Percentiles rank a stretch among this genome's conserved stretches.
phyloP scores from a whole-genome alignment of 495 filamentous ascomycete species.

The Hypoxylon cercidicola region DNA sequence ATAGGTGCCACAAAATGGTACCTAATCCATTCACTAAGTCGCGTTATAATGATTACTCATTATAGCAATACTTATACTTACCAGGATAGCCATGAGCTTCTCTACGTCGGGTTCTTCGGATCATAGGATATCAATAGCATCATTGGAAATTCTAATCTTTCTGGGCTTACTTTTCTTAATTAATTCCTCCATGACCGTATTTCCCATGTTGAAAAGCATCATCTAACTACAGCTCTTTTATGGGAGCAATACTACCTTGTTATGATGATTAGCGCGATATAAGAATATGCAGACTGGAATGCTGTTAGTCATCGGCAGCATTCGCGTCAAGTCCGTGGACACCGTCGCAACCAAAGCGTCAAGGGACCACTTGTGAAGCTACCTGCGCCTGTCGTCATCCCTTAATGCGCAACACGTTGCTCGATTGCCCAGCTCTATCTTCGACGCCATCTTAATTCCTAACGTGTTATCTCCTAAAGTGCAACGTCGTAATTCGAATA shows the following conservation, averaged over 20 bases:
- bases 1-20: constrained; percentile 24
- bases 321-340: not conserved
- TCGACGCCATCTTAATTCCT: not conserved
- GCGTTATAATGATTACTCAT: not conserved
- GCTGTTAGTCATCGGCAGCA: constrained; percentile 20
- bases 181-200: too few species aligned
- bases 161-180: too few species aligned
- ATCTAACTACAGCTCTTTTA: not conserved
- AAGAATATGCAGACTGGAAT: not conserved
- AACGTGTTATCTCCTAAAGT: constrained; percentile 1
- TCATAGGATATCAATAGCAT: too few species aligned
- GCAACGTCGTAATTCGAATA: constrained; percentile 1
- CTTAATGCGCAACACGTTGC: constrained; percentile 32
- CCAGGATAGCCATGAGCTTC: too few species aligned
- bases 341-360: constrained; percentile 9
- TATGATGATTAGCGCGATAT: not conserved
- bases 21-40: not conserved
- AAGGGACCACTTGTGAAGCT: constrained; percentile 22
- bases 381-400: constrained; percentile 39
- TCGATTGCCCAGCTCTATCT: not conserved
- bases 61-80: not conserved
- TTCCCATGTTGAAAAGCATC: too few species aligned
- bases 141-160: too few species aligned
- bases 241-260: not conserved
- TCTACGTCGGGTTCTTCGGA: too few species aligned